Evolutionary conservation across 164 flowering plant species (phyloP).

Genomic region (Stephania yunnanensis): DNA sequence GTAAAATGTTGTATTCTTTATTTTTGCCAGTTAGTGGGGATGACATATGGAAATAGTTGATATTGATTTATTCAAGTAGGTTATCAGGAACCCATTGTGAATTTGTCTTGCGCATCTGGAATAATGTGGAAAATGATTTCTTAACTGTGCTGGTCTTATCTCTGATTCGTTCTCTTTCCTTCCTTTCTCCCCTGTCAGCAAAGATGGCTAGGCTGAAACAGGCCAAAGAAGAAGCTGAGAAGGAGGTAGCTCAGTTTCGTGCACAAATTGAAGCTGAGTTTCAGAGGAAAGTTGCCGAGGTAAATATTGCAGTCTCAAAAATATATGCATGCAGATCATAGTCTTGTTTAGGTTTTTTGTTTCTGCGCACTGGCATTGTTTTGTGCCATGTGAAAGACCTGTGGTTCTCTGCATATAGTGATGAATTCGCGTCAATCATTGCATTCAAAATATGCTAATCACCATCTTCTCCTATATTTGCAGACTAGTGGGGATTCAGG

Average conservation of each 20-base stretch:
- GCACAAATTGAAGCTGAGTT: slow-evolving; percentile 54
- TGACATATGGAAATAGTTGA: too few relatives aligned
- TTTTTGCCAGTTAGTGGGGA: too few relatives aligned
- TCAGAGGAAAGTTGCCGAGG: slow-evolving; percentile 59
- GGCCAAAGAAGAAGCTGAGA: slow-evolving; percentile 77
- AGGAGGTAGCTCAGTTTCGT: slow-evolving; percentile 52
- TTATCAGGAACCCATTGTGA: too few relatives aligned
- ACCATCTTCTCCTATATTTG: neutral
- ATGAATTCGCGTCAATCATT: neutral
- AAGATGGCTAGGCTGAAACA: slow-evolving; percentile 63
- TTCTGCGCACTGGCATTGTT: neutral
- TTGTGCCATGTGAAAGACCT: neutral
- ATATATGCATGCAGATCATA: neutral
- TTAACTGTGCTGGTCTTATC: neutral
- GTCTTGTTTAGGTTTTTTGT: neutral
- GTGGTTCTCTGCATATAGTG: neutral
- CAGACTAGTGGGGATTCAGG: slow-evolving; percentile 96
- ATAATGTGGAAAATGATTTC: too few relatives aligned
- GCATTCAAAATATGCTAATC: neutral
- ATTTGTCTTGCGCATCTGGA: too few relatives aligned
- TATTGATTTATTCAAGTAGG: too few relatives aligned
- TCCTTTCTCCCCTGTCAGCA: slow-evolving; percentile 24
- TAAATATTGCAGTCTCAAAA: slow-evolving; percentile 6
- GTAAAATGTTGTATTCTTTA: too few relatives aligned
- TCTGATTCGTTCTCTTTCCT: slow-evolving; percentile 4